A percentile compares a stretch with the other conserved stretches of the same genome.
phyloP scores from a whole-genome alignment of 768 basidiomycete species.

The Floccularia luteovirens region DNA sequence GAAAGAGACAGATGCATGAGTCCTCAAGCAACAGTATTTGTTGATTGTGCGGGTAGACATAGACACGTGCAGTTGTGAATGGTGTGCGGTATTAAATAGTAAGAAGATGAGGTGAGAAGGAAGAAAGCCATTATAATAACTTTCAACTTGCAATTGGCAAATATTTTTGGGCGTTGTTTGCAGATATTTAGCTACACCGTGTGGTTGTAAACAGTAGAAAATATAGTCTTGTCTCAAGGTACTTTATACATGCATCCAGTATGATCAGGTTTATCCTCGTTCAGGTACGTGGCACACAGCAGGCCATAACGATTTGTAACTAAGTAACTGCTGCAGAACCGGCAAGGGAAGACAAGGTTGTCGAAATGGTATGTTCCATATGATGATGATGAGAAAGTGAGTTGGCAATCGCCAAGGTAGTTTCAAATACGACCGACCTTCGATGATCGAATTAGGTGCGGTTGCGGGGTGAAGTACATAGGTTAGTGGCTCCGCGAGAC shows the following conservation, averaged over 20 bases:
- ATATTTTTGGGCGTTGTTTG: slow-evolving; percentile 2
- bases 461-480: slow-evolving; percentile 92
- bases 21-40: too few species aligned
- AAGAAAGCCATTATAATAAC: too few species aligned
- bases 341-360: slow-evolving; percentile 95
- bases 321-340: slow-evolving; percentile 54
- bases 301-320: slow-evolving; percentile 1
- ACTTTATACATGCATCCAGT: too few species aligned
- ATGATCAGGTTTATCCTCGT: slow-evolving; percentile 99
- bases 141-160: too few species aligned
- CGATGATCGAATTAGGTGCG: slow-evolving; percentile 52
- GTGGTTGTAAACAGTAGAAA: slow-evolving; percentile 11
- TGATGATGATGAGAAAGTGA: slow-evolving; percentile 97
- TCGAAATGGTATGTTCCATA: slow-evolving; percentile 99
- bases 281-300: slow-evolving; percentile 50
- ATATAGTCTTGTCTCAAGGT: slow-evolving; percentile 8
- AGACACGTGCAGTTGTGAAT: too few species aligned
- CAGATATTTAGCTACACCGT: background rate
- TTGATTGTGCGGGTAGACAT: too few species aligned
- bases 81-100: too few species aligned
- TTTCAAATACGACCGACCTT: background rate
- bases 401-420: slow-evolving; percentile 3
- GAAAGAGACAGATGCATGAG: too few species aligned
- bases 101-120: too few species aligned
- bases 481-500: slow-evolving; percentile 91